These are phyloP conservation scores for Backusella psychrophila DNA, from an alignment of 192 early-diverging fungal species.

Conservation along the genomic window DNA sequence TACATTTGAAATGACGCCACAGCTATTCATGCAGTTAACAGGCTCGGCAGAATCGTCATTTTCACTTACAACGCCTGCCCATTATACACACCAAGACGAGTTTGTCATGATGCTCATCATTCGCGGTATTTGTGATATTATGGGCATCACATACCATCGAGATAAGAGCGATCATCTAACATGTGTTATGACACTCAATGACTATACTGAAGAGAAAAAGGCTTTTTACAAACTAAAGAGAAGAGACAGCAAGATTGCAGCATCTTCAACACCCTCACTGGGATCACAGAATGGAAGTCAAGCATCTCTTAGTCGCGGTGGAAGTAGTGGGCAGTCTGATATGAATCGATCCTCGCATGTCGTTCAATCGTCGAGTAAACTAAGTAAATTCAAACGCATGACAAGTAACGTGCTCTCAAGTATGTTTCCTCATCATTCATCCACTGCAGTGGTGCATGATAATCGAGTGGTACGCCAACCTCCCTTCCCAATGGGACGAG, in stretches of 20 bases:
- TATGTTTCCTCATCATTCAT: constrained; percentile 14
- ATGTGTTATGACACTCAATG: constrained; percentile 24
- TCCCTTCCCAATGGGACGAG: not conserved
- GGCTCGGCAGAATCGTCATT: not conserved
- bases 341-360: constrained; percentile 11
- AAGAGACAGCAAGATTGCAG: constrained; percentile 11
- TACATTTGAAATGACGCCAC: constrained; percentile 22
- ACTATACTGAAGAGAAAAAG: constrained; percentile 17
- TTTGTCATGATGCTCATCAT: constrained; percentile 25
- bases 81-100: constrained; percentile 4
- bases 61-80: not conserved
- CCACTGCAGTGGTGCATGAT: constrained; percentile 5
- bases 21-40: constrained; percentile 3
- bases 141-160: constrained; percentile 32
- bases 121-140: constrained; percentile 27
- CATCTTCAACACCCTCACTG: not conserved
- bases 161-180: constrained; percentile 11
- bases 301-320: constrained; percentile 2
- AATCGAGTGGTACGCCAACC: not conserved
- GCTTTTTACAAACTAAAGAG: constrained; percentile 7
- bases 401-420: constrained; percentile 14
- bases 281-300: constrained; percentile 3
- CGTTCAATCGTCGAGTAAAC: not conserved
- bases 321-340: constrained; percentile 1
- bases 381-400: constrained; percentile 14